Base-by-base conservation (phyloP, 371 early-diverging fungal species). In the Mucor piriformis region DNA sequence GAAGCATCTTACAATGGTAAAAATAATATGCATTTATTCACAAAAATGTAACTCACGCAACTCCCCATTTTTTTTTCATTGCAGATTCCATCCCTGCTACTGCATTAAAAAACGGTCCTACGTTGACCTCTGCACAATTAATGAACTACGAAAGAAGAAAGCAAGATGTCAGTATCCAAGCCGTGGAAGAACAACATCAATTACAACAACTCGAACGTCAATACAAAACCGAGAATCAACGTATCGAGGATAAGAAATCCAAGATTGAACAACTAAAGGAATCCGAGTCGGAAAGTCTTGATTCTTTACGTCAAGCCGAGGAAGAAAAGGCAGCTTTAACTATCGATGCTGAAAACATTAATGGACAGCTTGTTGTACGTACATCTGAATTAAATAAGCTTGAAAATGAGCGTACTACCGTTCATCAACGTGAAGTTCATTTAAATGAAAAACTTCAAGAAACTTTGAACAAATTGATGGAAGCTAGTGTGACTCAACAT, bases 391-490 rank as follows among this genome's bases (percentile, higher is more conserved):
- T 83, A 32, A 64, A 65, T 0, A 42, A 64, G 5, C 67, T 80
- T 20, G 81, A 77, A 20, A 54, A 68, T 18, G 83, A 85, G 32
- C 79, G 82, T 48, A 64, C 68, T 15, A 62, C 57, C 8, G 63
- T 77, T 21, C 65, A 69, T 50, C 61, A 63, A 54, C 72, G 66
- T 13, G 95, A 97, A 72, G 74, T 76, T 2, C 87, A 92, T 55
- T 67, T 89, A 51, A 95, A 93, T 68, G 96, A 95, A 46, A 85
- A 91, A 59, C 83, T 98, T 23, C 83, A 86, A 42, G 88, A 82
- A 24, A 81, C 86, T 3, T 68, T 91, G 24, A 84, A 85, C 49
- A 82, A 89, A 57, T 72, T 98, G 50, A 75, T 88, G 68, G 88
- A 93, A 65, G 94, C 95, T 21, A 83, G 89, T 27, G 77, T 89